Conservation (phyloP, 2,329 filamentous ascomycete genomes). For the Scopulariopsis brevicaulis region DNA sequence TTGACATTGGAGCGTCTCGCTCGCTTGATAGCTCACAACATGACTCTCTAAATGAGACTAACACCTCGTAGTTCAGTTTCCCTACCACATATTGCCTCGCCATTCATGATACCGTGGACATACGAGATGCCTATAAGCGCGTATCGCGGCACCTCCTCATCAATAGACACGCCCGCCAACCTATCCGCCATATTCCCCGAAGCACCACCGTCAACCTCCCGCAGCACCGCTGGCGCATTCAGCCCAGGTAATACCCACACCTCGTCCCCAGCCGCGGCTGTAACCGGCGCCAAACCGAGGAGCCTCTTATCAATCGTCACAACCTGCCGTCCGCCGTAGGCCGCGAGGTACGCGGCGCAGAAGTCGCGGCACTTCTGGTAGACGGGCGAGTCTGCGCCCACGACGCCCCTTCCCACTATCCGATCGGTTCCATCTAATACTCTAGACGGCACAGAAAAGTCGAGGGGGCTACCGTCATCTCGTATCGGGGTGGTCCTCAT, state of each 20-base stretch:
- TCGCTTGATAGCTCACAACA: too few relatives aligned
- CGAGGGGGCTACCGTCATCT: constrained; percentile 8
- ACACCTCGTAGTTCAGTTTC: background rate
- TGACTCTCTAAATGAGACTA: background rate
- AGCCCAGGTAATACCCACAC: constrained; percentile 13
- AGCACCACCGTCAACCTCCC: background rate
- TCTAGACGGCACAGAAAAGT: constrained; percentile 10
- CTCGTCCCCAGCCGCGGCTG: constrained; percentile 10
- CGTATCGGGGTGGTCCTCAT: constrained; percentile 8
- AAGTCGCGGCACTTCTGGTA: constrained; percentile 10
- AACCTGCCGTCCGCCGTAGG: constrained; percentile 13
- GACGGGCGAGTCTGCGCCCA: constrained; percentile 7
- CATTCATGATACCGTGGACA: constrained; percentile 13
- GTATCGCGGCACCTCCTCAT: constrained; percentile 1
- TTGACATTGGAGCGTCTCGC: too few relatives aligned
- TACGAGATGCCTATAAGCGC: constrained; percentile 4
- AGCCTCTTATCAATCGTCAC: constrained; percentile 9
- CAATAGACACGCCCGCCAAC: background rate
- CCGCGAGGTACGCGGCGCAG: constrained; percentile 7
- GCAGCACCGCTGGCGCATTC: constrained; percentile 10
- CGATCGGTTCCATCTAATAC: constrained; percentile 9
- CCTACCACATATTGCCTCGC: background rate
- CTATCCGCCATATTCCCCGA: background rate
- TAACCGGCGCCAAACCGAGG: constrained; percentile 11
- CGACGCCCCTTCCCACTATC: constrained; percentile 10